Conservation (phyloP, 2,329 filamentous ascomycete species). For the Tolypocladium pustulatum region DNA sequence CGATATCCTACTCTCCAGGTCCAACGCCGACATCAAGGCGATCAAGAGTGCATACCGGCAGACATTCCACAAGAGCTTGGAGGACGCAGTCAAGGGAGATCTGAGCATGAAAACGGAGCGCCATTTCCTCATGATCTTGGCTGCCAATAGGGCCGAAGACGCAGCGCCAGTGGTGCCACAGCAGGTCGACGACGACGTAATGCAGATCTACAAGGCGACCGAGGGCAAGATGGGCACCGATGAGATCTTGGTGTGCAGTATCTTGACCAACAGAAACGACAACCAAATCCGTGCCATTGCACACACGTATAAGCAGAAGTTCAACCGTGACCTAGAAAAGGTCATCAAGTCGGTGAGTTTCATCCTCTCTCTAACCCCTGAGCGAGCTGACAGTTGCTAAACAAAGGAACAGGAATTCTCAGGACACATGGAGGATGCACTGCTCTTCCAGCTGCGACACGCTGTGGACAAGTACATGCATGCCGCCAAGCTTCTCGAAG, state of each 20-base stretch:
- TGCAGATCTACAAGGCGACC: constrained; percentile 66
- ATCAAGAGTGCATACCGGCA: constrained; percentile 73
- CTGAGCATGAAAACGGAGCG: constrained; percentile 77
- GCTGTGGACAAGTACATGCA: constrained; percentile 75
- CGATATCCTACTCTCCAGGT: constrained; percentile 71
- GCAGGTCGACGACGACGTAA: constrained; percentile 65
- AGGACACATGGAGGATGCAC: constrained; percentile 82
- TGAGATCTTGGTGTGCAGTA: constrained; percentile 65
- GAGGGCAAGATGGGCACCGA: constrained; percentile 65
- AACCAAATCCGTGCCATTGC: constrained; percentile 76
- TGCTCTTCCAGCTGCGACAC: constrained; percentile 67
- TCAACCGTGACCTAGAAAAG: constrained; percentile 57
- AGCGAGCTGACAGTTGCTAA: background rate
- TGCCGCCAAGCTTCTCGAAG: constrained; percentile 74
- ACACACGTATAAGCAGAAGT: constrained; percentile 63
- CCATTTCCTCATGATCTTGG: constrained; percentile 74
- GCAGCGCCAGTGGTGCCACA: constrained; percentile 61
- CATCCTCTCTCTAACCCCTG: background rate
- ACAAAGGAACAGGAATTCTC: constrained; percentile 56
- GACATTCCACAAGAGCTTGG: constrained; percentile 55
- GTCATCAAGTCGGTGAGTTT: constrained; percentile 57
- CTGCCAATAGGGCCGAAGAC: constrained; percentile 68
- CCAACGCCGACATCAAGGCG: constrained; percentile 77
- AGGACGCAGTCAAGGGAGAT: constrained; percentile 64
- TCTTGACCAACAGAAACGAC: constrained; percentile 66